Evolutionary conservation across 2,329 filamentous ascomycete genomes (phyloP).

Genomic region (Penicillium sp.): DNA sequence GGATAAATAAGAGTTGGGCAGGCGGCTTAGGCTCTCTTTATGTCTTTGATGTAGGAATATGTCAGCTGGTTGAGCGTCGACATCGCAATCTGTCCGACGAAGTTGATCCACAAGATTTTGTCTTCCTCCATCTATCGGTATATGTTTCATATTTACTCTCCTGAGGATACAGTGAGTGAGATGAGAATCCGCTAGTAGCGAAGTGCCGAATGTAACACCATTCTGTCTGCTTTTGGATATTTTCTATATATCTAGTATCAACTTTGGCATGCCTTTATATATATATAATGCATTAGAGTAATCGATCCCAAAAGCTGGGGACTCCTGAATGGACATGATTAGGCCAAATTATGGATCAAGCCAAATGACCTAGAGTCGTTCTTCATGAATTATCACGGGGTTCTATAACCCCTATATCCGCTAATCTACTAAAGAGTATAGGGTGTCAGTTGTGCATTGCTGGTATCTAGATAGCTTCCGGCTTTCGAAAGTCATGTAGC

Average conservation of each 20-base stretch:
- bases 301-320: no score
- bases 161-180: no score
- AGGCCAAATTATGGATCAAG: no score
- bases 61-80: not conserved
- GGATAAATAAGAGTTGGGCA: no score
- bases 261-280: not conserved
- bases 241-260: not conserved
- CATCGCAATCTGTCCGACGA: no score
- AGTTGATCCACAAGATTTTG: not conserved
- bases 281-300: not conserved
- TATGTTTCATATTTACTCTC: not conserved
- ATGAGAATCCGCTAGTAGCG: not conserved
- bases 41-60: not conserved
- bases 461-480: not conserved
- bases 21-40: not conserved
- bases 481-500: not conserved
- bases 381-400: not conserved
- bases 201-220: not conserved
- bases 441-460: not conserved
- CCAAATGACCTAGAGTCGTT: not conserved
- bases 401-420: not conserved
- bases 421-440: not conserved
- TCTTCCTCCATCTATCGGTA: not conserved
- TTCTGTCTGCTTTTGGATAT: not conserved
- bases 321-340: not conserved